These are phyloP conservation scores for Dorcoceras hygrometricum DNA, from an alignment of 257 asterid genomes.

Conservation along the genomic window DNA sequence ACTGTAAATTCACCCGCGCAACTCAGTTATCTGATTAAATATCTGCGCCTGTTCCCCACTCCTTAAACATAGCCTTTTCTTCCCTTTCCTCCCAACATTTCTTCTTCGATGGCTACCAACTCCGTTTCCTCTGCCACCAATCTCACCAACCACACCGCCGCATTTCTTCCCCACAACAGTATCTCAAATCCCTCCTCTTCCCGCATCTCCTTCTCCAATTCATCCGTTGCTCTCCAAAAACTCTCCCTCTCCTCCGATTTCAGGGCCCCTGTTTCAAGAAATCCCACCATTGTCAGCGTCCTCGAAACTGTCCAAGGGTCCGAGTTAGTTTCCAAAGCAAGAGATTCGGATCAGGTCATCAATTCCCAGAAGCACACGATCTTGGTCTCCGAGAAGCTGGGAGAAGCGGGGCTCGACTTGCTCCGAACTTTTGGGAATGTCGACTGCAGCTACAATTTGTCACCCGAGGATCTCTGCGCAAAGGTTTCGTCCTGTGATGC, in stretches of 20 bases:
- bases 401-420: constrained; percentile 76
- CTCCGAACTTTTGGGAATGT: constrained; percentile 54
- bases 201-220: constrained; percentile 30
- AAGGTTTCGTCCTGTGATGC: constrained; percentile 75
- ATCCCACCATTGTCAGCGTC: constrained; percentile 26
- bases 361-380: constrained; percentile 53
- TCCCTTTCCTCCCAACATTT: too few species aligned
- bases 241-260: constrained; percentile 31
- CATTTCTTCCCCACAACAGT: constrained; percentile 13
- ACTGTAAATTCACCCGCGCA: too few species aligned
- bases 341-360: constrained; percentile 30
- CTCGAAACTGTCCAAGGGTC: constrained; percentile 42
- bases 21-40: too few species aligned
- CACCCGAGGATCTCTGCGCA: constrained; percentile 62
- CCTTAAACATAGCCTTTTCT: too few species aligned
- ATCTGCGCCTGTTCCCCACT: too few species aligned
- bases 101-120: constrained; percentile 35
- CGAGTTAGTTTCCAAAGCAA: constrained; percentile 32
- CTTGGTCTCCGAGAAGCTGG: constrained; percentile 92
- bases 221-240: constrained; percentile 32
- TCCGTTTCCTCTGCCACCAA: constrained; percentile 36
- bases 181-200: neutral
- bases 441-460: constrained; percentile 59
- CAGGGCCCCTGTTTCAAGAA: constrained; percentile 1
- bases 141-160: constrained; percentile 24